phyloP scores from a whole-genome alignment of 2,329 filamentous ascomycete species.

The Ceratocystis alfenasii region DNA sequence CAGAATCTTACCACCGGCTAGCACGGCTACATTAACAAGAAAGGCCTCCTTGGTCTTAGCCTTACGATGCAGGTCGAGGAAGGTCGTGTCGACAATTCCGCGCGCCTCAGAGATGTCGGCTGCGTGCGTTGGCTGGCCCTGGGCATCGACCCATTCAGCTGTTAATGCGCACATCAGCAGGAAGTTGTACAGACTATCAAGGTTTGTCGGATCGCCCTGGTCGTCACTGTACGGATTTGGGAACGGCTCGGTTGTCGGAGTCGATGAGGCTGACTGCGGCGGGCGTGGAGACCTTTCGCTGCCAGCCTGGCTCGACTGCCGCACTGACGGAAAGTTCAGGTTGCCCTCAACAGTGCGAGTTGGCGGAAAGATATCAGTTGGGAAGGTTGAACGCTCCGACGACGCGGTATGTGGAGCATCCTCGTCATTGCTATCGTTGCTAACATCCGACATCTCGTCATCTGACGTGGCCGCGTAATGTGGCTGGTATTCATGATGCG shows the following conservation, averaged over 20 bases:
- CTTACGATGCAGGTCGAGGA: slow-evolving; percentile 41
- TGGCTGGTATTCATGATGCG: slow-evolving; percentile 24
- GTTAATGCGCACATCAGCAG: slow-evolving; percentile 41
- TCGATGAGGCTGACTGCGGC: not conserved
- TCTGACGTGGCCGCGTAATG: not conserved
- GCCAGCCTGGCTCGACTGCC: not conserved
- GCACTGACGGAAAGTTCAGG: slow-evolving; percentile 17
- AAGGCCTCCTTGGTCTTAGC: slow-evolving; percentile 44
- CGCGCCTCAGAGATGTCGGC: slow-evolving; percentile 42
- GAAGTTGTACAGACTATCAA: slow-evolving; percentile 44
- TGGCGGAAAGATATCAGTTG: slow-evolving; percentile 17
- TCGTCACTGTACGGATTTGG: slow-evolving; percentile 23
- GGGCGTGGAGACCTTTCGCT: not conserved
- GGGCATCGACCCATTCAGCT: slow-evolving; percentile 41
- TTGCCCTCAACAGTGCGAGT: slow-evolving; percentile 13
- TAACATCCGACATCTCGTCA: not conserved
- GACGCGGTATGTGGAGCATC: not conserved
- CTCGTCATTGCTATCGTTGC: not conserved
- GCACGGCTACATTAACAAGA: slow-evolving; percentile 46
- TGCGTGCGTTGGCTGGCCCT: slow-evolving; percentile 34
- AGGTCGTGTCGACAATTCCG: slow-evolving; percentile 42
- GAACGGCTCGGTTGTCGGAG: slow-evolving; percentile 18
- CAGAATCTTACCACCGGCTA: slow-evolving; percentile 43
- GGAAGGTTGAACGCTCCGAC: slow-evolving; percentile 12
- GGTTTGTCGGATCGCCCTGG: slow-evolving; percentile 40